Evolutionary conservation across 176 grass and related monocot species (phyloP), one percentile per base, ranked within the genome.

Genomic region (Triticum dicoccoides): DNA sequence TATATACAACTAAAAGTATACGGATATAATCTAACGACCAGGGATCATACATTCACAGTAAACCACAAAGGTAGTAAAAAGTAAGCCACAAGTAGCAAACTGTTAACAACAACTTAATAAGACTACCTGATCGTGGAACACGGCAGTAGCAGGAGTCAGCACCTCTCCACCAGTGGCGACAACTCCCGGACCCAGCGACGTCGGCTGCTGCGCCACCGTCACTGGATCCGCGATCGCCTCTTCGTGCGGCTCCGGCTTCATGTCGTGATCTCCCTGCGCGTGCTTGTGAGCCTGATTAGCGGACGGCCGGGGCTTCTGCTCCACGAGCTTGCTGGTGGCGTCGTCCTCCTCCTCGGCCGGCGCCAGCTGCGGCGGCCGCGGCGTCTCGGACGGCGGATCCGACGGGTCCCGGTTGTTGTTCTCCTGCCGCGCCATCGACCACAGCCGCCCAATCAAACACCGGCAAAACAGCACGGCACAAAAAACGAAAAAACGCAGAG

Each of bases 311-410:
- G 65, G 41, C 51, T 80, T 82, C 80, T 91, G 91, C 11, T 76
- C 91, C 41, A 83, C 74, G 47, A 91, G 73, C 85, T 92, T 95
- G 83, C 95, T 98, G 69, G 95, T 98, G 83, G 93, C 95, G 61
- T 98, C 95, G 66, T 98, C 95, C 80, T 98, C 93, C 83, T 93
- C 93, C 87, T 29, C 45, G 62, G 85, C 65, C 69, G 86, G 69
- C 11, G 82, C 82, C 67, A 97, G 67, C 38, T 95, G 95, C 82
- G 88, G 85, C 61, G 89, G 58, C 67, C 87, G 85, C 65, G 90
- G 80, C 20, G 83, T 90, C 83, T 93, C 95, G 51, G 93, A 95
- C 11, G 90, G 92, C 51, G 82, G 95, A 80, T 93, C 90, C 37
- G 93, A 95, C 32, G 76, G 63, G 11, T 66, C 91, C 67, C 82